Base-by-base conservation (phyloP, 345 rosid species). In the Citrus inodora region DNA sequence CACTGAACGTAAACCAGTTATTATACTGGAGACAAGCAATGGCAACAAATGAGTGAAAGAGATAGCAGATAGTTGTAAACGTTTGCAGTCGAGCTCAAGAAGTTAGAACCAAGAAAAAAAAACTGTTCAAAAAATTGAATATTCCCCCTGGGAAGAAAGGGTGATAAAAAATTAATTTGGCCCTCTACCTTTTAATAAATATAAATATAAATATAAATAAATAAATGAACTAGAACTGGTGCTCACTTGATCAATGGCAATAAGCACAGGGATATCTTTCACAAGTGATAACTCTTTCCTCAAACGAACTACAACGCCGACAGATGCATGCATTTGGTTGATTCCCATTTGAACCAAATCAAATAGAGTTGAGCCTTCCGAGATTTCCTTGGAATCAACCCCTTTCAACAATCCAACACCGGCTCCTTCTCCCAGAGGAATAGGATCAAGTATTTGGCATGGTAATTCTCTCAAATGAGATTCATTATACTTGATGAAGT, bases 1-100 rank as follows among this genome's bases (percentile, higher is more conserved):
- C 93, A 37, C 98, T 96, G 90, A 96, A 96, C 28, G 98, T 92
- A 82, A 96, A 96, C 99, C 99, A 96, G 77, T 77, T 96, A 75
- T 91, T 92, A 73, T 94, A 96, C 99, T 94, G 94, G 70, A 85
- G 53, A 78, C 74, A 77, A 75, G 67, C 9, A 72, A 81, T 28
- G 70, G 27, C 30, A 83, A 84, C 58, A 79, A 79, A 78, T 76
- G 62, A 83, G 25, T 56, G 46, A 71, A 73, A 76, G 21, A 80
- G 6, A 76, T 40, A 46, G 4, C 28, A 58, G 24, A 46, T 67
- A 25, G 60, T 28, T 46, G 48, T 33, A 69, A 30, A 66, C 25
- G 25, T 59, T 28, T 58, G 35, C 28, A 58, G 22, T 30, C 9
- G 32, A 27, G 69, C 66, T 38, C 9, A 8, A 37, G 25, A 59